phyloP scores from a whole-genome alignment of 139 green algal genomes.

The Spirogloea muscicola region DNA sequence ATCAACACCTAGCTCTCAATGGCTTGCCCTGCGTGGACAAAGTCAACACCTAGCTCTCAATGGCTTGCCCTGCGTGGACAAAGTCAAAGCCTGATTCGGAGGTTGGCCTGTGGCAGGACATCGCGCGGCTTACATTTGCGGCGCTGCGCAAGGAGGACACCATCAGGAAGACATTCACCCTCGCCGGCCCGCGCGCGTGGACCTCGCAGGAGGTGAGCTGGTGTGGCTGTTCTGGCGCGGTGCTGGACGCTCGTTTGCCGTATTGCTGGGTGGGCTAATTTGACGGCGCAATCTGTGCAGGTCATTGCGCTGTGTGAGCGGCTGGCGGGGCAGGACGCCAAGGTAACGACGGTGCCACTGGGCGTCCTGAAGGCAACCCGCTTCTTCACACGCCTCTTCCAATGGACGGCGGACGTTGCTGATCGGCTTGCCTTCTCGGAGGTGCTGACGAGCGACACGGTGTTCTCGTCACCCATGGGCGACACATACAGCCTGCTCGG shows the following conservation, averaged over 20 bases:
- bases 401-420: conserved; percentile 88
- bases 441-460: conserved; percentile 73
- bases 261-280: too few species aligned
- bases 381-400: conserved; percentile 70
- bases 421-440: conserved; percentile 78
- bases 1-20: too few species aligned
- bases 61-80: too few species aligned
- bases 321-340: conserved; percentile 71
- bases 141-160: conserved; percentile 70
- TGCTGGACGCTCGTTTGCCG: too few species aligned
- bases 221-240: too few species aligned
- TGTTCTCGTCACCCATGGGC: conserved; percentile 81
- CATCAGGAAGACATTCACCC: conserved; percentile 71
- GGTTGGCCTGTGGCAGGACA: conserved; percentile 64
- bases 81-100: too few species aligned
- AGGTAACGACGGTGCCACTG: conserved; percentile 84
- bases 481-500: conserved; percentile 85
- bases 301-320: conserved; percentile 78
- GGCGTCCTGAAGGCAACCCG: conserved; percentile 79
- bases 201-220: conserved; percentile 81
- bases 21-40: too few species aligned
- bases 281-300: too few species aligned
- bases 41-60: too few species aligned
- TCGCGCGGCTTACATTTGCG: conserved; percentile 80
- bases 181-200: conserved; percentile 87